Base-by-base conservation (phyloP, 331 rosid genomes). In the Malus hybrid region DNA sequence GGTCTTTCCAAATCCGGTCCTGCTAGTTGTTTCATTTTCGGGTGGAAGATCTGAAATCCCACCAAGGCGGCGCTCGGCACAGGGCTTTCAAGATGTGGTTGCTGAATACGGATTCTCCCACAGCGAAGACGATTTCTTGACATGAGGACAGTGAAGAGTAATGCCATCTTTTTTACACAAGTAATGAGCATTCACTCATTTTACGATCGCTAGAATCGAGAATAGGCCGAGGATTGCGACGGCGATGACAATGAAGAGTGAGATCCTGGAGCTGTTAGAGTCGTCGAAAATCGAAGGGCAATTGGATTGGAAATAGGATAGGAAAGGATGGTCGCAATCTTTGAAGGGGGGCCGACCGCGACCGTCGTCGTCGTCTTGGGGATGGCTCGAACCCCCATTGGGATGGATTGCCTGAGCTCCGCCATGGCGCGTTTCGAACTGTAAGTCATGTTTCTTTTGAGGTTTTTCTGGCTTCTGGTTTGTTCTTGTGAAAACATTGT, bases 1-100 rank as follows among this genome's bases (percentile, higher is more conserved):
- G 93, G 76, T 94, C 99, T 84, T 94, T 92, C 99, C 99, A 94
- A 79, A 92, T 94, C 84, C 92, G 99, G 72, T 94, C 97, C 85
- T 94, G 97, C 87, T 97, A 79, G 69, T 88, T 56, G 99, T 94
- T 84, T 86, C 90, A 67, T 90, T 92, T 81, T 87, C 96, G 39
- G 87, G 87, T 52, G 96, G 99, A 86, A 88, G 89, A 71, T 90
- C 97, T 86, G 91, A 80, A 74, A 94, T 65, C 39, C 84, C 96
- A 79, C 90, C 92, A 73, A 87, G 82, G 18, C 86, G 83, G 14
- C 94, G 97, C 86, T 94, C 99, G 3, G 97, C 99, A 72, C 99
- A 92, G 20, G 99, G 93, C 86, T 86, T 94, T 97, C 99, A 94
- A 64, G 97, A 94, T 69, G 90, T 90, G 10, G 99, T 94, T 14